phyloP scores from a whole-genome alignment of 2,329 filamentous ascomycete species.

The Aquanectria penicillioides region DNA sequence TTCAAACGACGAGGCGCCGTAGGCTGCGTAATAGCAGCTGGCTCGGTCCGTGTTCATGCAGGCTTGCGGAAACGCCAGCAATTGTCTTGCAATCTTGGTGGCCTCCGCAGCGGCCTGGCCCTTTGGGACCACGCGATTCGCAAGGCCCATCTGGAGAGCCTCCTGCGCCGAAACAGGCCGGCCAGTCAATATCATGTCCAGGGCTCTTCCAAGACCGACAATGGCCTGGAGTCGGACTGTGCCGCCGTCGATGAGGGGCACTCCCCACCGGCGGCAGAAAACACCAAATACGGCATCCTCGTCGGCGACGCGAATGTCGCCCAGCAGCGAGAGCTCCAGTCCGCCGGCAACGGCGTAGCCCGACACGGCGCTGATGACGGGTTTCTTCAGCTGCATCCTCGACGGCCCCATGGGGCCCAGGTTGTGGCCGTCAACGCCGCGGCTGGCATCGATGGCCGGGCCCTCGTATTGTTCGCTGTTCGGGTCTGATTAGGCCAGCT shows the following conservation, averaged over 20 bases:
- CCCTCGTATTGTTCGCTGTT: constrained; percentile 13
- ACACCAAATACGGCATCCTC: constrained; percentile 64
- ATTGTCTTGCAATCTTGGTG: constrained; percentile 54
- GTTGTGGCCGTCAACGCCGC: constrained; percentile 34
- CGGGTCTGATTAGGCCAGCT: constrained; percentile 45
- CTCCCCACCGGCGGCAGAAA: constrained; percentile 60
- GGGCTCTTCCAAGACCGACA: constrained; percentile 61
- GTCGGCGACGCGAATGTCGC: constrained; percentile 63
- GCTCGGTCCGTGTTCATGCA: constrained; percentile 62
- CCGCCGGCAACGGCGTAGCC: constrained; percentile 65
- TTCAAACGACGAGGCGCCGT: constrained; percentile 57
- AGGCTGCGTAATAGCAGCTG: constrained; percentile 60
- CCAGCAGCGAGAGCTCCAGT: constrained; percentile 62
- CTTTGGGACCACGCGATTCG: constrained; percentile 61
- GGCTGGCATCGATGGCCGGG: constrained; percentile 10
- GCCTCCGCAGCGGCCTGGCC: constrained; percentile 62
- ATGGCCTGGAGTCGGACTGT: constrained; percentile 63
- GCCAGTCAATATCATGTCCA: constrained; percentile 68
- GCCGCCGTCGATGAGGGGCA: constrained; percentile 51
- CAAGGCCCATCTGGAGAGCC: constrained; percentile 61
- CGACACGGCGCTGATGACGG: constrained; percentile 60
- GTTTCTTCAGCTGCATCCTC: constrained; percentile 59
- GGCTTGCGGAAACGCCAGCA: constrained; percentile 60
- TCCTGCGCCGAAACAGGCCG: constrained; percentile 58
- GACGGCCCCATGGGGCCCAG: constrained; percentile 63